These are phyloP conservation scores for Mortierella claussenii DNA, from an alignment of 192 early-diverging fungal species.

Conservation along the genomic window DNA sequence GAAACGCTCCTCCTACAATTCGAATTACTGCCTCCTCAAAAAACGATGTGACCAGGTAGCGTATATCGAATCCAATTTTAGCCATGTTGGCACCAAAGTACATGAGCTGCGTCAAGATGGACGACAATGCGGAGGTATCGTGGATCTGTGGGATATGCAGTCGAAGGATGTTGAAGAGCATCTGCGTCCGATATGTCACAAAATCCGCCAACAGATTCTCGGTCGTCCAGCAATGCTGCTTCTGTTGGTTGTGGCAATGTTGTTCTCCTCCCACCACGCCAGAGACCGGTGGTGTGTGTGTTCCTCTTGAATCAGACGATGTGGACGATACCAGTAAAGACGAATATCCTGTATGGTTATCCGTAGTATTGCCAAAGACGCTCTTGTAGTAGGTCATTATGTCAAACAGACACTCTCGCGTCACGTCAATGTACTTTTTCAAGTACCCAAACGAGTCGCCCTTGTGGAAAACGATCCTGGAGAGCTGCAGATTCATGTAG, in stretches of 20 bases:
- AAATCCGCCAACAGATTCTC: slow-evolving; percentile 72
- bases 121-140: slow-evolving; percentile 68
- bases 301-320: slow-evolving; percentile 3
- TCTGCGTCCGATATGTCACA: slow-evolving; percentile 59
- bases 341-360: slow-evolving; percentile 27
- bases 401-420: slow-evolving; percentile 85
- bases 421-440: slow-evolving; percentile 80
- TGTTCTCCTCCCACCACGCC: background rate
- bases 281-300: slow-evolving; percentile 17
- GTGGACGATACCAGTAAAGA: slow-evolving; percentile 11
- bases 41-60: slow-evolving; percentile 63
- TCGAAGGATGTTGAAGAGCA: slow-evolving; percentile 54
- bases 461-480: slow-evolving; percentile 61
- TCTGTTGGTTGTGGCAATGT: background rate
- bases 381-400: slow-evolving; percentile 84
- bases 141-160: slow-evolving; percentile 64
- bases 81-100: slow-evolving; percentile 86
- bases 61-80: slow-evolving; percentile 81
- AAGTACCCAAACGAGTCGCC: slow-evolving; percentile 70
- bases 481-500: slow-evolving; percentile 66
- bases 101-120: slow-evolving; percentile 79
- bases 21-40: slow-evolving; percentile 72
- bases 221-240: slow-evolving; percentile 55
- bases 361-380: slow-evolving; percentile 69
- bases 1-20: slow-evolving; percentile 62